Base-by-base conservation (phyloP, 352 stramenopile species). In the Globisporangium yorkense region DNA sequence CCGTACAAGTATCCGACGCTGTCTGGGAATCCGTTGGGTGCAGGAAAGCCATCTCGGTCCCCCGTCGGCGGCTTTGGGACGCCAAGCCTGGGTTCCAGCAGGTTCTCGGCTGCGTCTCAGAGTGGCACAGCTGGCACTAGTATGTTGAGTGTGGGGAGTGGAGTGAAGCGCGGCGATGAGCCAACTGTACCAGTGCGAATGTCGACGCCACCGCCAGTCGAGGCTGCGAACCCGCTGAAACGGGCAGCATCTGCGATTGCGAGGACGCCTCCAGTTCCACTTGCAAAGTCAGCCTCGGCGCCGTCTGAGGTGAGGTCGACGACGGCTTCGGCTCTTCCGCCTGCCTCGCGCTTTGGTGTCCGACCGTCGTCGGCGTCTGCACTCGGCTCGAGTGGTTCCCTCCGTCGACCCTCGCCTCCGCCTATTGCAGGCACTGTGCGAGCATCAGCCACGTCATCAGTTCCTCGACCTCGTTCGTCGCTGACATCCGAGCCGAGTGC, bases 161-260 rank as follows among this genome's bases (percentile, higher is more conserved):
- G 44, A 29, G n/a, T 55, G 43, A 24, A 21, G n/a, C 37, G 39
- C 16, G 21, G 39, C 16, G 21, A 54, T 4, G 48, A 39, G 0
- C 39, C 45, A 18, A 29, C 31, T 3, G 31, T 40, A 3, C 57
- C 49, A 20, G 33, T 54, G 21, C 58, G 54, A 12, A 16, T 24
- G 7, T 51, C 51, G 20, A 62, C 55, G 16, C 61, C 62, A n/a
- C 37, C 58, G 10, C 46, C 57, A 15, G 37, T 43, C n/a, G 43
- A 55, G 18, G 63, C 54, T 31, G 49, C 60, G 21, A 72, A 75
- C 16, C 65, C 57, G 21, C 44, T 75, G 21, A 75, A 75, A 31
- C 65, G 68, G 27, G 55, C 68, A 21, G 68, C 68, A 12, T 61
- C 68, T 37, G 54, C 65, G 3, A 75, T 75, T 16, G 56, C 68